Evolutionary conservation across 257 asterid species (phyloP), one percentile per base, ranked within the genome.

Genomic region (Pogostemon cablin): DNA sequence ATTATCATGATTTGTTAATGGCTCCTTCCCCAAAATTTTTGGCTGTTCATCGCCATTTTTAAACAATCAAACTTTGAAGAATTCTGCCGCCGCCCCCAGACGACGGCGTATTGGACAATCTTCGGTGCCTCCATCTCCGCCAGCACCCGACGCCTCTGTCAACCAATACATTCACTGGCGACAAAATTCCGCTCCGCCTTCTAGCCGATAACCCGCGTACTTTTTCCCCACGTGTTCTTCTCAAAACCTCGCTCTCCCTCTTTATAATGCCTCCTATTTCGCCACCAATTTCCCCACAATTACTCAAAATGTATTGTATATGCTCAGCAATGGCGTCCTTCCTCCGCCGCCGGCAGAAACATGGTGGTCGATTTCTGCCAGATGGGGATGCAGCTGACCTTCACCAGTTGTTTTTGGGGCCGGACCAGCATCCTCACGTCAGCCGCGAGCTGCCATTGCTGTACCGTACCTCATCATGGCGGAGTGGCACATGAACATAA

Each of bases 101-200:
- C 15, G 15, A 15, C 15, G 15, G 15, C 15, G 15, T 15, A 15
- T 15, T 15, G 15, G 15, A 15, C 15, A 15, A 15, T 15, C 15
- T 15, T 15, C 15, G 15, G 15, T 15, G 15, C 15, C 15, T 15
- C 15, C 15, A 15, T 15, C 15, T 15, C 15, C 15, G 15, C 15
- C 15, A 15, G 15, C 15, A 15, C 15, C 15, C 15, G 15, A 15
- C 15, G 15, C 15, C 15, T 15, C 15, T 15, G 15, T 15, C 15
- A 15, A 15, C 15, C 15, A 15, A 15, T 15, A 15, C 15, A 15
- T 15, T 15, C 15, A 15, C 15, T 15, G 15, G 44, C 81, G 74
- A 77, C 81, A 71, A 71, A 66, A 69, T 9, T 3, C 56, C 38
- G 4, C 57, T 64, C 77, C 77, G 72, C 72, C 73, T 75, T 69